Percentiles rank a stretch among this genome's conserved stretches.
phyloP scores from a whole-genome alignment of 2,329 filamentous ascomycete species.

The Hypomyces perniciosus region DNA sequence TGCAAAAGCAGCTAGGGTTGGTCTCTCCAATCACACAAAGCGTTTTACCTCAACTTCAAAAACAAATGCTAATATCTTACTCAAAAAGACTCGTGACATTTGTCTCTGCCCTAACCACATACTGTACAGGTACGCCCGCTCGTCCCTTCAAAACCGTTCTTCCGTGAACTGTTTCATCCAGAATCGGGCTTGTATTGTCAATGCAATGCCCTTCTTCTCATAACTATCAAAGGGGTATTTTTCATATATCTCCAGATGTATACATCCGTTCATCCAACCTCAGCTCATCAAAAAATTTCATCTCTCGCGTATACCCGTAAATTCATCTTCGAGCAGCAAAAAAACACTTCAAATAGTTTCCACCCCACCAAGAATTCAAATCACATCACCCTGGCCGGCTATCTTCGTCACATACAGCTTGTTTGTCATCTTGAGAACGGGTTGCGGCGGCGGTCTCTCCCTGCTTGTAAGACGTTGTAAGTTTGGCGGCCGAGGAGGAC shows the following conservation, averaged over 20 bases:
- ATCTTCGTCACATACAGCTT: conserved; percentile 28
- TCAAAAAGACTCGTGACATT: background rate
- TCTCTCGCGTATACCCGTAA: conserved; percentile 1
- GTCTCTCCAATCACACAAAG: conserved; percentile 18
- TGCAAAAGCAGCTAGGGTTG: conserved; percentile 18
- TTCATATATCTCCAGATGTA: background rate
- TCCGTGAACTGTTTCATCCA: background rate
- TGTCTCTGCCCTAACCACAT: background rate
- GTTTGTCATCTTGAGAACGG: conserved; percentile 36
- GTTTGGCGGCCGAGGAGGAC: conserved; percentile 43
- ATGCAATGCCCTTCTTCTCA: background rate
- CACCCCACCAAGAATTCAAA: conserved; percentile 12
- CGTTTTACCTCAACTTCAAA: conserved; percentile 1
- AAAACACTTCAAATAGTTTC: conserved; percentile 1
- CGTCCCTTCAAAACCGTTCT: background rate
- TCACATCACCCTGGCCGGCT: conserved; percentile 31
- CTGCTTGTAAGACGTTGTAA: conserved; percentile 25
- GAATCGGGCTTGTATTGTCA: background rate
- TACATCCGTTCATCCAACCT: background rate
- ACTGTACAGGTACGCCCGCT: conserved; percentile 4
- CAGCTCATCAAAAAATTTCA: background rate
- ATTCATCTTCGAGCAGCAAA: background rate
- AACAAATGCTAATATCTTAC: conserved; percentile 6
- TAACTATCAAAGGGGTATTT: conserved; percentile 1
- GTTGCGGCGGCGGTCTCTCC: conserved; percentile 32